Conservation (phyloP, 495 filamentous ascomycete genomes). For the Penicillium malachiteum region DNA sequence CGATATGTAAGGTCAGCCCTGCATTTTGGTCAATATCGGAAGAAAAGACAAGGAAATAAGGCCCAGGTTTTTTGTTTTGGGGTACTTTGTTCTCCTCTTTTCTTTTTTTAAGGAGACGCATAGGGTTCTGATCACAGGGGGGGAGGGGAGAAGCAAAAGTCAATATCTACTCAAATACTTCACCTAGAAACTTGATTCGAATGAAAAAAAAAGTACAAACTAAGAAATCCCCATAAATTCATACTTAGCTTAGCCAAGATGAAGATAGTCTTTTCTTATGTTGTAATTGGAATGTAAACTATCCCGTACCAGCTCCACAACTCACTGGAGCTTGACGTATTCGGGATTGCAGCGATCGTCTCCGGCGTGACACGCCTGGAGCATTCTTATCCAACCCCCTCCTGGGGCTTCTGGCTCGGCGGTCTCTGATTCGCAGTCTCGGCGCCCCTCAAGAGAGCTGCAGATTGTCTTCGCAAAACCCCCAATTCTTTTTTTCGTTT, state of each 20-base stretch:
- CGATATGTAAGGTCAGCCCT: not conserved
- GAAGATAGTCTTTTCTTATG: not conserved
- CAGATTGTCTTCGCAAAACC: not conserved
- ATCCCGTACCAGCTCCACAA: slow-evolving; percentile 10
- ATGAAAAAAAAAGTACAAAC: not conserved
- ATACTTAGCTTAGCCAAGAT: not conserved
- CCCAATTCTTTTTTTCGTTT: slow-evolving; percentile 9
- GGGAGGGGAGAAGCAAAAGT: too few species aligned
- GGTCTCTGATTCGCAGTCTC: slow-evolving; percentile 8
- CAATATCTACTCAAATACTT: too few species aligned
- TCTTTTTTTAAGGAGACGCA: too few species aligned
- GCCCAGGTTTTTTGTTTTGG: not conserved
- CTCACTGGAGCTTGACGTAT: slow-evolving; percentile 27
- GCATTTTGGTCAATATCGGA: not conserved
- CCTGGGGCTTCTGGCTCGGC: not conserved
- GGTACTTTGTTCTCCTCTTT: not conserved
- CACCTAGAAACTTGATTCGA: too few species aligned
- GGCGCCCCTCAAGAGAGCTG: slow-evolving; percentile 7
- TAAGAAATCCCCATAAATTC: not conserved
- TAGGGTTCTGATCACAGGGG: too few species aligned
- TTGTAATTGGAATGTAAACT: slow-evolving; percentile 12
- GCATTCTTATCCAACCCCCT: slow-evolving; percentile 12
- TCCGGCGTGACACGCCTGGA: slow-evolving; percentile 12
- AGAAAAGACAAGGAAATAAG: not conserved
- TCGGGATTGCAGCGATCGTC: slow-evolving; percentile 29